phyloP scores from a whole-genome alignment of 305 asterid species.

The Nicotiana rustica region DNA sequence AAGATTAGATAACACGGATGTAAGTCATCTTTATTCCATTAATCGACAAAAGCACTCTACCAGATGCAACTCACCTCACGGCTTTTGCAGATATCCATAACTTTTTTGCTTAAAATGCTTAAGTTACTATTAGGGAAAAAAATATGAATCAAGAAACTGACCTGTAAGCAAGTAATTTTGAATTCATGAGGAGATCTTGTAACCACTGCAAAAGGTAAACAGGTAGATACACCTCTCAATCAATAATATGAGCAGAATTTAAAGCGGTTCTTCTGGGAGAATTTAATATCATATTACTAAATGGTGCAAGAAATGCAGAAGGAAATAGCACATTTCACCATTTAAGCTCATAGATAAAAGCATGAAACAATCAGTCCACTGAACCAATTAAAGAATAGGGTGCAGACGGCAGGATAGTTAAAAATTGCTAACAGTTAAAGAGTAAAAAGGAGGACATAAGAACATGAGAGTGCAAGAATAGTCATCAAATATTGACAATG shows the following conservation, averaged over 20 bases:
- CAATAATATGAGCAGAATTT: neutral
- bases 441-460: neutral
- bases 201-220: conserved; percentile 73
- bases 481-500: neutral
- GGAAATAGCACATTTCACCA: conserved; percentile 11
- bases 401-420: neutral
- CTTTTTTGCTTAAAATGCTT: neutral
- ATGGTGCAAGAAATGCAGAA: conserved; percentile 6
- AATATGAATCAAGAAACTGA: conserved; percentile 41
- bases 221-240: conserved; percentile 26
- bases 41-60: conserved; percentile 8
- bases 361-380: conserved; percentile 18
- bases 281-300: neutral
- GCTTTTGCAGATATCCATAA: conserved; percentile 11
- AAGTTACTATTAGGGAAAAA: neutral
- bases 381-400: neutral
- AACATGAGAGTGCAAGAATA: neutral
- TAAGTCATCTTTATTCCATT: conserved; percentile 9
- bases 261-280: neutral
- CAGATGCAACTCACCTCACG: neutral
- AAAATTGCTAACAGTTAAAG: neutral
- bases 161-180: conserved; percentile 95
- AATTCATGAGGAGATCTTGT: conserved; percentile 97
- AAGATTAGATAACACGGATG: neutral
- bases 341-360: conserved; percentile 3